Conservation (phyloP, 768 basidiomycete species). For the Kwoniella heveanensis region DNA sequence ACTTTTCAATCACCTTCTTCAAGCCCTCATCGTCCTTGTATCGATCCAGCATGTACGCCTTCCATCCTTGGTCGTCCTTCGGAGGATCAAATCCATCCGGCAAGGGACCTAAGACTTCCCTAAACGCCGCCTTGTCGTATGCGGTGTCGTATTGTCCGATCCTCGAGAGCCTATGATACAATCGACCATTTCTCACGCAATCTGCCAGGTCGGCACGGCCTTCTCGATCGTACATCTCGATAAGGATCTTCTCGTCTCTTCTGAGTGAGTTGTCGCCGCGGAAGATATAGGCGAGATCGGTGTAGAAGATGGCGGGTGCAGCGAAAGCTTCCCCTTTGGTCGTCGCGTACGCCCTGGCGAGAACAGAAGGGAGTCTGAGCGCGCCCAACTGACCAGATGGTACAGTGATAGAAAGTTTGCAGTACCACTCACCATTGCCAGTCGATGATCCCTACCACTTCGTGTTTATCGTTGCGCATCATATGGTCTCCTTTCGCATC, state of each 20-base stretch:
- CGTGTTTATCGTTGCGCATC: slow-evolving; percentile 37
- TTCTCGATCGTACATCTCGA: slow-evolving; percentile 6
- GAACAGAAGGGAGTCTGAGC: background rate
- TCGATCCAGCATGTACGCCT: slow-evolving; percentile 8
- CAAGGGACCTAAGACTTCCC: background rate
- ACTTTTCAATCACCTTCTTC: slow-evolving; percentile 4
- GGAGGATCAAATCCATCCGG: slow-evolving; percentile 9
- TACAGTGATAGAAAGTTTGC: too few relatives aligned
- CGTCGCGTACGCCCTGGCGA: slow-evolving; percentile 11
- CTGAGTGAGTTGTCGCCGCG: slow-evolving; percentile 5
- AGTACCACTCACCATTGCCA: slow-evolving; percentile 53
- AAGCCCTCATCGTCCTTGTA: slow-evolving; percentile 4
- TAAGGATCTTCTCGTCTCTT: slow-evolving; percentile 3
- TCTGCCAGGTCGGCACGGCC: slow-evolving; percentile 17
- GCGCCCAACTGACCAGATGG: too few relatives aligned
- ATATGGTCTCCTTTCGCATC: slow-evolving; percentile 47
- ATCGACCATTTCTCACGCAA: slow-evolving; percentile 15
- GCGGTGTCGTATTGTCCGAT: slow-evolving; percentile 3
- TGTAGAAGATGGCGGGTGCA: background rate
- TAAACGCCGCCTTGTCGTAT: slow-evolving; percentile 2
- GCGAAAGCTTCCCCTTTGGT: slow-evolving; percentile 23
- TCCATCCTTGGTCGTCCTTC: slow-evolving; percentile 1
- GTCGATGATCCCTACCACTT: slow-evolving; percentile 45
- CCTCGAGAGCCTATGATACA: background rate
- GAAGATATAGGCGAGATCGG: background rate